Percentiles rank a stretch among this genome's conserved stretches.
Evolutionary conservation across 73 alveolate species (phyloP).

Genomic region (Paramecium caudatum): DNA sequence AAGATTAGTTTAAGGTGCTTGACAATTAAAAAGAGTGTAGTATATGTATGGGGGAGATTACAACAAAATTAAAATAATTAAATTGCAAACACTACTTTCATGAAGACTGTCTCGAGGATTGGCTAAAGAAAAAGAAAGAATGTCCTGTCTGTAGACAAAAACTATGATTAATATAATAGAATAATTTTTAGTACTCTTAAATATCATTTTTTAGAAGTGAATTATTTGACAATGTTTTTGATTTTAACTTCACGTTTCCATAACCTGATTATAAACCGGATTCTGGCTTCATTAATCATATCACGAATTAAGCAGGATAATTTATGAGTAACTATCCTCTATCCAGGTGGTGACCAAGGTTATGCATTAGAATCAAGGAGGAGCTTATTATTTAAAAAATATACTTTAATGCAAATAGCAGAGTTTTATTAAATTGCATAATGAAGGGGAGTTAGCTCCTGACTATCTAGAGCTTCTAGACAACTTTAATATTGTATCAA

Average conservation of each 20-base stretch:
- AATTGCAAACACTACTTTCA: not conserved
- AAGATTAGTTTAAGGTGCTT: not conserved
- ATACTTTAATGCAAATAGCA: not conserved
- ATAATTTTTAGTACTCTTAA: no score
- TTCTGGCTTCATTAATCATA: not conserved
- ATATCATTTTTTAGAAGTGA: not conserved
- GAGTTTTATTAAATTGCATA: conserved; percentile 15
- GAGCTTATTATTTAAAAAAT: not conserved
- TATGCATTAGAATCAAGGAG: conserved; percentile 15
- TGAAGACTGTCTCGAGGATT: not conserved
- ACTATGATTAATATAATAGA: no score
- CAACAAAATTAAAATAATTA: not conserved
- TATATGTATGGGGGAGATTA: not conserved
- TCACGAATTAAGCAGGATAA: not conserved
- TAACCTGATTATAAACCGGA: not conserved
- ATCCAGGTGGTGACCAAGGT: conserved; percentile 22
- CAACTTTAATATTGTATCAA: not conserved
- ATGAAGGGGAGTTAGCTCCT: not conserved
- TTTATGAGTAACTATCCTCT: not conserved
- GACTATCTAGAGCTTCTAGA: not conserved
- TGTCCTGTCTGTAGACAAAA: conserved; percentile 55
- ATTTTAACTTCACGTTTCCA: not conserved
- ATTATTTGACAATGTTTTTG: not conserved
- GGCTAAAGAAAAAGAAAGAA: not conserved
- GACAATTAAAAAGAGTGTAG: not conserved